Evolutionary conservation across 2,329 filamentous ascomycete species (phyloP).

Genomic region (Monilinia fructigena): DNA sequence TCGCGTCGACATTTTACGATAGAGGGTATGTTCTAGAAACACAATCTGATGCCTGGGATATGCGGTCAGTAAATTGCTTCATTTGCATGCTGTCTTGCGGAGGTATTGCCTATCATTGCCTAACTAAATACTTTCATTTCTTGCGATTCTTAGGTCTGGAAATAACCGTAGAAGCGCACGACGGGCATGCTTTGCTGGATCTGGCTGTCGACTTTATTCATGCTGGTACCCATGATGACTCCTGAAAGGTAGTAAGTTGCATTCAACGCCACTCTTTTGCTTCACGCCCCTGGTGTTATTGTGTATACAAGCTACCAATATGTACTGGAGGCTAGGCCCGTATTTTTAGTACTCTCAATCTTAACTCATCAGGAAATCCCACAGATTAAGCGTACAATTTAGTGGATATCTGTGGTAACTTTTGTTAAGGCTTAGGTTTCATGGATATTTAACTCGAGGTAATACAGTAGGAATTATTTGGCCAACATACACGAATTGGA

Average conservation of each 20-base stretch:
- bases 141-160: neutral
- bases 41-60: neutral
- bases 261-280: neutral
- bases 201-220: neutral
- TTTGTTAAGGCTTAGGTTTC: constrained; percentile 3
- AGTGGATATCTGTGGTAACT: neutral
- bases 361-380: neutral
- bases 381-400: neutral
- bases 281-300: neutral
- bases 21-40: neutral
- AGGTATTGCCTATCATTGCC: neutral
- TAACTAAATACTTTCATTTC: neutral
- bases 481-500: constrained; percentile 6
- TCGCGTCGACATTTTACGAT: neutral
- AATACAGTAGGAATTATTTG: neutral
- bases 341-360: neutral
- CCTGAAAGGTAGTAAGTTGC: neutral
- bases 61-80: constrained; percentile 4
- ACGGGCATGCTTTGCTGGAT: neutral
- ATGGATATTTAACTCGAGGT: constrained; percentile 13
- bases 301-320: neutral
- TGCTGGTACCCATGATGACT: neutral
- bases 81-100: neutral
- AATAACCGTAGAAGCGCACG: neutral
- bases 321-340: neutral